Evolutionary conservation across 192 early-diverging fungal species (phyloP).

Genomic region (Rhizoclosmatium globosum): DNA sequence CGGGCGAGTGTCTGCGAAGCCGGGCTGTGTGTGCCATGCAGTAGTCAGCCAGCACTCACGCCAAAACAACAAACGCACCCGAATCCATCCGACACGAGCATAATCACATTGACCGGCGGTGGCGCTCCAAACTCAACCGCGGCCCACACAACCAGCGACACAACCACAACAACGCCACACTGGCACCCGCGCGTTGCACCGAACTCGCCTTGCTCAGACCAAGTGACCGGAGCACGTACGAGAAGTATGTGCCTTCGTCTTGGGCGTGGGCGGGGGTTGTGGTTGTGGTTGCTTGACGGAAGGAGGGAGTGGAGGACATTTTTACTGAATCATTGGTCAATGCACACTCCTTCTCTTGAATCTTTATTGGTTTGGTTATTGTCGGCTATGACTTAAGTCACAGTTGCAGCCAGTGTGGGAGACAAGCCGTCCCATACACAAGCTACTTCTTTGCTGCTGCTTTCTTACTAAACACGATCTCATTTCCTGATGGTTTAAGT

Average conservation of each 20-base stretch:
- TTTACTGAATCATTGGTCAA: no score
- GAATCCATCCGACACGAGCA: constrained; percentile 32
- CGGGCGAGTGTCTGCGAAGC: constrained; percentile 90
- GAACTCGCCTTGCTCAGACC: not conserved
- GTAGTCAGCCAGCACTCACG: not conserved
- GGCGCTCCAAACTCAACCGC: not conserved
- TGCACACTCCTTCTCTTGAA: no score
- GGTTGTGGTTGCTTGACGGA: no score
- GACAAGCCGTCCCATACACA: no score
- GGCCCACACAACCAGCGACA: not conserved
- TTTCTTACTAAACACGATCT: no score
- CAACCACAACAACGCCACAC: not conserved
- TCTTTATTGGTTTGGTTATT: no score
- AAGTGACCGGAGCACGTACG: not conserved
- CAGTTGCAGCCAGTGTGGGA: no score
- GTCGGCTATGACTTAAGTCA: no score
- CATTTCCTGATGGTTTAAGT: no score
- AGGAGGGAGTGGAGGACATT: no score
- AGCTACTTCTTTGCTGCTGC: no score
- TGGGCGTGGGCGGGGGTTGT: not conserved
- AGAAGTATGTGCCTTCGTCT: not conserved
- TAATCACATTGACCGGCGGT: constrained; percentile 14
- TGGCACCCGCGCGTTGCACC: not conserved
- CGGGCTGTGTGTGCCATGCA: constrained; percentile 57
- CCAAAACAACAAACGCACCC: not conserved